These are phyloP conservation scores for Hymenoscyphus infarciens DNA, from an alignment of 2,329 filamentous ascomycete species.

Conservation along the genomic window DNA sequence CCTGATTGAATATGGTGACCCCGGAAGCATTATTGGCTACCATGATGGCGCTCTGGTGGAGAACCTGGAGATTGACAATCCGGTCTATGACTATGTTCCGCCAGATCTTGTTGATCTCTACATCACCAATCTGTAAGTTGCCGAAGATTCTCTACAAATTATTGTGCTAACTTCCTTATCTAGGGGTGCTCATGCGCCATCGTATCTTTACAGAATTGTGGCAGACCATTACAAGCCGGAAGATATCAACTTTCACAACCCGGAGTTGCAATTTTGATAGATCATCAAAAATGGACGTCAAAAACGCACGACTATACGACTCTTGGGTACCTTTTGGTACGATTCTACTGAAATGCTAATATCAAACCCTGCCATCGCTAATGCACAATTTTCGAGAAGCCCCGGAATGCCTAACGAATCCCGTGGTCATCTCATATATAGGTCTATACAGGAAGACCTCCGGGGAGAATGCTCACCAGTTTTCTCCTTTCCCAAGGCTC, in stretches of 20 bases:
- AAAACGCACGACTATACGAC: neutral
- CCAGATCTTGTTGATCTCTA: constrained; percentile 74
- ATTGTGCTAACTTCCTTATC: neutral
- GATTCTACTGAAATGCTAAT: neutral
- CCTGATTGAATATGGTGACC: constrained; percentile 82
- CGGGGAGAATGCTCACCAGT: neutral
- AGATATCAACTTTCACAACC: constrained; percentile 59
- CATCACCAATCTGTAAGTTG: constrained; percentile 75
- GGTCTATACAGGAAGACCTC: neutral
- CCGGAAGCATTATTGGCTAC: constrained; percentile 71
- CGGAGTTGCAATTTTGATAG: constrained; percentile 31
- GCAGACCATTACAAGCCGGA: constrained; percentile 73
- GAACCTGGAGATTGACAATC: constrained; percentile 72
- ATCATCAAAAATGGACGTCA: neutral
- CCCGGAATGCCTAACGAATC: neutral
- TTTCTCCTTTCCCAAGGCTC: neutral
- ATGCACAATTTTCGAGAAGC: neutral
- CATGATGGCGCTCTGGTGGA: constrained; percentile 77
- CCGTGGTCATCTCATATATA: neutral
- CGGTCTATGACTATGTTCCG: constrained; percentile 77
- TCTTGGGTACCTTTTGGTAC: neutral
- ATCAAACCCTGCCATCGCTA: neutral
- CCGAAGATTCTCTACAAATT: constrained; percentile 5
- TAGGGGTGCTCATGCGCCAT: constrained; percentile 64
- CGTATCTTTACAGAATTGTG: constrained; percentile 70